Base-by-base conservation (phyloP, 2,329 filamentous ascomycete species). In the Onygena corvina region DNA sequence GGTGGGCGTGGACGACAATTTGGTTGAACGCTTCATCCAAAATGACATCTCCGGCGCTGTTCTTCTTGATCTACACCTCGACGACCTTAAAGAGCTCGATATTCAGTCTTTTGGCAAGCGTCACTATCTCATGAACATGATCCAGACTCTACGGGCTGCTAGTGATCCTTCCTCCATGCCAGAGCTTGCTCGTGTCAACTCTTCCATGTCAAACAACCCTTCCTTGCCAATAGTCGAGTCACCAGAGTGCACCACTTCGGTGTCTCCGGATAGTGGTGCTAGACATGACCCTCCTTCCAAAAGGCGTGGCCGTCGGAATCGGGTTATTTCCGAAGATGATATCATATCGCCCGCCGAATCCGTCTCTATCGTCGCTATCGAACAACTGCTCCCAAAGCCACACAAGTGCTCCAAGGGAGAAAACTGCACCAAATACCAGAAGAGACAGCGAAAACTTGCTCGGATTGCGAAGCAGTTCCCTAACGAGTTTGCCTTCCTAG, bases 11-110 rank as follows among this genome's bases (percentile, higher is more conserved):
- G 89, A 94, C 63, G 70, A 79, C 47, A 70, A 75, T 4, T 75
- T 90, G 46, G 82, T 92, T 8, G 82, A 93, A 60, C 86, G 84
- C 58, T 95, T 98, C 60, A 76, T 89, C 53, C 78, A 84, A 59
- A 93, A 98, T 64, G 90, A 98, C 62, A 95, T 98, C 64, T 87
- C 83, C 21, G 90, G 90, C 11, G 76, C 80, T 3, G 86, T 96
- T 50, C 71, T 96, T 16, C 80, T 94, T 47, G 88, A 90, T n/a
- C 71, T 98, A 36, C 88, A 94, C 61, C 89, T 90, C 57, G 87
- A 94, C 55, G 89, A 82, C 52, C 65, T 82, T 29, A 81, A 80
- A 58, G 79, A 82, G 58, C 67, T 81, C 9, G 76, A 76, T 46
- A 80, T 82, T 40, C 66, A 69, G 40, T 81, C 78, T 0, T 81